A percentile compares a stretch with the other conserved stretches of the same genome.
phyloP scores from a whole-genome alignment of 768 basidiomycete species.

The Austroboletus eburneus region DNA sequence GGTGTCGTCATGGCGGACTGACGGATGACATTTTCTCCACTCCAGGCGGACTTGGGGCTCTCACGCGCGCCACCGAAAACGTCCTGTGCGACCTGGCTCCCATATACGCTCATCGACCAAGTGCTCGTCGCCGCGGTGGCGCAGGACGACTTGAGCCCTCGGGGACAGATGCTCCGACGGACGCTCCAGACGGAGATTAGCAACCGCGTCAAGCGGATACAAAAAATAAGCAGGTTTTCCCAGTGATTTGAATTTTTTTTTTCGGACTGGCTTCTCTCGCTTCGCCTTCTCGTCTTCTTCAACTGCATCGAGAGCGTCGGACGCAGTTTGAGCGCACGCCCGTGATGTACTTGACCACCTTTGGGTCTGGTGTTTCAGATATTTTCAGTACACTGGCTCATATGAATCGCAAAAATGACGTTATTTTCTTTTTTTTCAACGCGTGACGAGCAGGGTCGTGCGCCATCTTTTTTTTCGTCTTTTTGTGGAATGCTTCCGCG shows the following conservation, averaged over 20 bases:
- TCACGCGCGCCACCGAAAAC: conserved; percentile 49
- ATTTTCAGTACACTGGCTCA: background rate
- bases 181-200: conserved; percentile 58
- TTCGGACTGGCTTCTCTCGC: background rate
- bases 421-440: background rate
- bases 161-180: conserved; percentile 37
- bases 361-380: background rate
- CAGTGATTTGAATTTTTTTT: conserved; percentile 10
- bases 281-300: conserved; percentile 1
- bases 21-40: conserved; percentile 4
- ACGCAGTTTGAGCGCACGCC: background rate
- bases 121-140: conserved; percentile 63
- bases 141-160: conserved; percentile 46
- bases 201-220: conserved; percentile 63
- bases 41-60: conserved; percentile 50
- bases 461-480: background rate
- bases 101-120: conserved; percentile 81
- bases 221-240: conserved; percentile 52
- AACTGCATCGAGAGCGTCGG: background rate
- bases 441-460: background rate
- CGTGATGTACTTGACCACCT: background rate
- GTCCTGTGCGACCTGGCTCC: conserved; percentile 70
- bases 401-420: background rate
- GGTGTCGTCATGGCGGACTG: no score
- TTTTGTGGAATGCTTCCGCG: conserved; percentile 2